Percentiles rank a stretch among this genome's conserved stretches.
These are phyloP conservation scores for Aaosphaeria pasadenensis DNA, from an alignment of 2,329 filamentous ascomycete genomes.

Conservation along the genomic window DNA sequence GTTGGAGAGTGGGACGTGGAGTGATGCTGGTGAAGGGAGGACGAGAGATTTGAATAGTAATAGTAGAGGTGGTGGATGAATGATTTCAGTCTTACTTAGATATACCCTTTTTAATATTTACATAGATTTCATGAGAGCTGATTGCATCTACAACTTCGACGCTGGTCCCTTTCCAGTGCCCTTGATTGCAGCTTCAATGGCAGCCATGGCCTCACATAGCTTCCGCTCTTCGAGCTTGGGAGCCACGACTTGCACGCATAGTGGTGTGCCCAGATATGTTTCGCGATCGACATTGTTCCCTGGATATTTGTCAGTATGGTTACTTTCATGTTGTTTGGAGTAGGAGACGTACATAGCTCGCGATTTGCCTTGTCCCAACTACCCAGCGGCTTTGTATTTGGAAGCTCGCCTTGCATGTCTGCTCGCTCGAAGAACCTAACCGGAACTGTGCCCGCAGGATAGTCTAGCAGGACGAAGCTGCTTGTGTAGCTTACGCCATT, in stretches of 20 bases:
- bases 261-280: constrained; percentile 53
- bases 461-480: constrained; percentile 61
- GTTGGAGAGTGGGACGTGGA: constrained; percentile 6
- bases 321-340: background rate
- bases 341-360: constrained; percentile 48
- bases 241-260: constrained; percentile 58
- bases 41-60: background rate
- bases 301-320: constrained; percentile 2
- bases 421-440: constrained; percentile 48
- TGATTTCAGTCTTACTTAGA: no score
- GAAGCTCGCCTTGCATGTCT: constrained; percentile 52
- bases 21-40: background rate
- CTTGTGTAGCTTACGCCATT: constrained; percentile 62
- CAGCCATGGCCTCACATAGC: constrained; percentile 52
- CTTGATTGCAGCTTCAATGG: constrained; percentile 48
- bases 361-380: constrained; percentile 62
- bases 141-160: background rate
- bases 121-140: no score
- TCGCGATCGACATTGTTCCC: constrained; percentile 50
- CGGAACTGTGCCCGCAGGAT: constrained; percentile 57
- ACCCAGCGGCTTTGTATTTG: constrained; percentile 39
- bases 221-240: constrained; percentile 55
- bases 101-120: no score
- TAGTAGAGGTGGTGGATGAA: no score
- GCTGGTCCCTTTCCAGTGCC: background rate